Conservation (phyloP, 169 alveolate genomes). For the Babesia sp. region DNA sequence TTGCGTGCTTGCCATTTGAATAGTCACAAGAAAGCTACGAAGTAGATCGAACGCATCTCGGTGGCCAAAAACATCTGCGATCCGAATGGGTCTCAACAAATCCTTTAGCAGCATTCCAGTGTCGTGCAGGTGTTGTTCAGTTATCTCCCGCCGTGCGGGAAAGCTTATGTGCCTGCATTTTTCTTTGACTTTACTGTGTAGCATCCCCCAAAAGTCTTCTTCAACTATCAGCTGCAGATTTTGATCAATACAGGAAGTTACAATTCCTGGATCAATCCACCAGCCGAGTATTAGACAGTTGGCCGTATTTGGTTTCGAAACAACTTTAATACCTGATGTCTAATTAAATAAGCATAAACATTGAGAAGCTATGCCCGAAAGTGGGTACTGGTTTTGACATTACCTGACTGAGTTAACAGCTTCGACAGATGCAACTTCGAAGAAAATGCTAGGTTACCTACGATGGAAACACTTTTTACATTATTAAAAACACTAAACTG, state of each 20-base stretch:
- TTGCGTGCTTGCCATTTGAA: neutral
- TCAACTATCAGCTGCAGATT: neutral
- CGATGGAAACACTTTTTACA: slow-evolving; percentile 10
- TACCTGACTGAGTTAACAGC: slow-evolving; percentile 17
- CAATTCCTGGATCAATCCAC: neutral
- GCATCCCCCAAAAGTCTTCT: neutral
- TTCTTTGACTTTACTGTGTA: neutral
- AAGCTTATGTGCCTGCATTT: neutral
- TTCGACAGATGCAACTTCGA: slow-evolving; percentile 5
- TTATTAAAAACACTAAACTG: neutral
- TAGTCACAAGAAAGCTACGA: neutral
- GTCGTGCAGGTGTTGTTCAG: neutral
- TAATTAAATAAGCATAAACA: neutral
- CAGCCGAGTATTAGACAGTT: slow-evolving; percentile 21
- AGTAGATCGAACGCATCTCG: neutral
- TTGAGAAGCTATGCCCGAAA: neutral
- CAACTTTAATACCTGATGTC: slow-evolving; percentile 12
- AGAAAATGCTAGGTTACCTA: slow-evolving; percentile 10
- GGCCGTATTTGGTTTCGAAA: neutral
- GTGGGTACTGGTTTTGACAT: neutral
- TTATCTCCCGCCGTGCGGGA: neutral
- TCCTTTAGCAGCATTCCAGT: slow-evolving; percentile 14
- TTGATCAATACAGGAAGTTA: neutral
- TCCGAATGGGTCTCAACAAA: neutral
- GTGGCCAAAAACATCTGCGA: slow-evolving; percentile 2